Evolutionary conservation across 495 filamentous ascomycete species (phyloP).

Genomic region (Penicillium cataractarum): DNA sequence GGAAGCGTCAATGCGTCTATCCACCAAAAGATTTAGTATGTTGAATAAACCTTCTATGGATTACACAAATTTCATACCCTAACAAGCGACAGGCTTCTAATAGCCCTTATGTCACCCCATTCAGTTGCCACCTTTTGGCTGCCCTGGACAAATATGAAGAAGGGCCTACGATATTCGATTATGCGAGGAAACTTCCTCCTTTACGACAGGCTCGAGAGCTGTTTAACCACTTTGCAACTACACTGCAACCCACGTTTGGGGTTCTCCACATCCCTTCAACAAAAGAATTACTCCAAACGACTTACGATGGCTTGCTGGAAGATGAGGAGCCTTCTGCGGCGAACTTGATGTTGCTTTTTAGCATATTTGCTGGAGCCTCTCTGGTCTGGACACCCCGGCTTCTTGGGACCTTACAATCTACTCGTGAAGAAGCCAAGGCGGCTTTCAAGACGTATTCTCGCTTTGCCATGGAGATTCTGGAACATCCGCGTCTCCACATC

Average conservation of each 20-base stretch:
- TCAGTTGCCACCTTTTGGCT: constrained; percentile 12
- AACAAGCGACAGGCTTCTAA: constrained; percentile 7
- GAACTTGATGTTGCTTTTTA: constrained; percentile 27
- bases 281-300: constrained; percentile 22
- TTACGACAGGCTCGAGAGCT: constrained; percentile 27
- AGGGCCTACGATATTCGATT: constrained; percentile 6
- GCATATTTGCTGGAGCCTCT: constrained; percentile 30
- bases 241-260: constrained; percentile 28
- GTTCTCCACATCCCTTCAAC: constrained; percentile 36
- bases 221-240: constrained; percentile 28
- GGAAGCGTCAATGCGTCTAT: not conserved
- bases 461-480: constrained; percentile 26
- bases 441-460: constrained; percentile 28
- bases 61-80: not conserved
- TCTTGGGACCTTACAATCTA: constrained; percentile 25
- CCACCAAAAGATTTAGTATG: not conserved
- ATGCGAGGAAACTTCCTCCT: constrained; percentile 26
- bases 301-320: constrained; percentile 27
- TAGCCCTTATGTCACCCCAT: constrained; percentile 21
- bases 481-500: constrained; percentile 20
- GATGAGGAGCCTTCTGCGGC: constrained; percentile 19
- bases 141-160: not conserved
- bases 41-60: not conserved
- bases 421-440: constrained; percentile 21
- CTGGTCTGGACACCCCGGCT: constrained; percentile 29